These are phyloP conservation scores for Cercospora zeae-maydis DNA, from an alignment of 2,329 filamentous ascomycete species.

Conservation along the genomic window DNA sequence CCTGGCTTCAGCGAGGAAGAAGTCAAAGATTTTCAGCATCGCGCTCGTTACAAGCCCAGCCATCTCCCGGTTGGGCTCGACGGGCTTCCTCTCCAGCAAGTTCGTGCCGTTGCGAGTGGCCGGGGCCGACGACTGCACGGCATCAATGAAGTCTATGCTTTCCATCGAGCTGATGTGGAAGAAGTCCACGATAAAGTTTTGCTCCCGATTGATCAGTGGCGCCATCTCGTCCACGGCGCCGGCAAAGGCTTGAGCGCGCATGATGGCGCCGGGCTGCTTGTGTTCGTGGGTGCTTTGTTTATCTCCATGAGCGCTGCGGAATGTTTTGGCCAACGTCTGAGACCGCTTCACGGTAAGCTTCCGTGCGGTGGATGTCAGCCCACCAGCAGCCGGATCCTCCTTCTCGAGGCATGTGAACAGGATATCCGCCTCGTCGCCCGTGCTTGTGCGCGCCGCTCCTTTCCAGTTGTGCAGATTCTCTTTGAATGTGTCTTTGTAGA, in stretches of 20 bases:
- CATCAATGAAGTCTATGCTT: constrained; percentile 76
- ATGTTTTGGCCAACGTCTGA: constrained; percentile 73
- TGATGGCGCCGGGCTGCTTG: constrained; percentile 35
- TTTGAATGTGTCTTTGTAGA: constrained; percentile 80
- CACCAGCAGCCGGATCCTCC: constrained; percentile 57
- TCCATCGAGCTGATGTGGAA: constrained; percentile 90
- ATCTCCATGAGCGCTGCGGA: constrained; percentile 65
- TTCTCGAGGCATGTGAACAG: constrained; percentile 91
- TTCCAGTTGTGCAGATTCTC: constrained; percentile 74
- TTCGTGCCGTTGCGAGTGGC: constrained; percentile 68
- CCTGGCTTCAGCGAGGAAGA: constrained; percentile 74
- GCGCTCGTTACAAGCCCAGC: constrained; percentile 79
- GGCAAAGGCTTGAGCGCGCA: constrained; percentile 77
- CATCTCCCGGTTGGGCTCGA: constrained; percentile 83
- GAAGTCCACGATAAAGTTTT: constrained; percentile 95
- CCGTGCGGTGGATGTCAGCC: constrained; percentile 71
- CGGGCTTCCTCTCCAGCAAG: constrained; percentile 68
- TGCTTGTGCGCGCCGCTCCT: constrained; percentile 30
- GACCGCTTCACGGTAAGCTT: constrained; percentile 93
- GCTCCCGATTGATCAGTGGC: constrained; percentile 82
- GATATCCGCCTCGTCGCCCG: constrained; percentile 45
- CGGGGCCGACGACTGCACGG: constrained; percentile 63
- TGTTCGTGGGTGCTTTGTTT: constrained; percentile 57
- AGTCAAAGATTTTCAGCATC: constrained; percentile 85
- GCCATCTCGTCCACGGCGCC: constrained; percentile 77